Evolutionary conservation across 176 grass and related monocot genomes (phyloP).

Genomic region (Juncus effusus): DNA sequence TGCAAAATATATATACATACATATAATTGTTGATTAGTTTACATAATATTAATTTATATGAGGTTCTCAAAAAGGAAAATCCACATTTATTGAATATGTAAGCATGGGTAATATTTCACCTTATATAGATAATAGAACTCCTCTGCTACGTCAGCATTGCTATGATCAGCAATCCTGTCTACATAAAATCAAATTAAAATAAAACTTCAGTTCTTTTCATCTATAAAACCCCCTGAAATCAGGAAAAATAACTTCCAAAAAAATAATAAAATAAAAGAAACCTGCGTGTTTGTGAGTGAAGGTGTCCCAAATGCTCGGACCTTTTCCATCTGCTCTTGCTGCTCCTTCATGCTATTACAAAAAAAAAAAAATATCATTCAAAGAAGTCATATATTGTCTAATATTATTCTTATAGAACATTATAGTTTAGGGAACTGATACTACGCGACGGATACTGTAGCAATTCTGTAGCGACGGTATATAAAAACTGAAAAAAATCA

Average conservation of each 20-base stretch:
- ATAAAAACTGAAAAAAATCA: too few relatives aligned
- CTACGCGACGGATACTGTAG: too few relatives aligned
- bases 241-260: not conserved
- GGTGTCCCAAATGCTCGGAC: slow-evolving; percentile 52
- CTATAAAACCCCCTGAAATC: not conserved
- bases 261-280: not conserved
- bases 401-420: too few relatives aligned
- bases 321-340: slow-evolving; percentile 28
- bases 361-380: not conserved
- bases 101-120: slow-evolving; percentile 19
- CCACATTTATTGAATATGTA: not conserved
- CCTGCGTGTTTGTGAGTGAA: slow-evolving; percentile 48
- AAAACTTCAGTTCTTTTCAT: not conserved
- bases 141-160: slow-evolving; percentile 47
- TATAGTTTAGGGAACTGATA: too few relatives aligned
- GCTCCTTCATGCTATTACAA: slow-evolving; percentile 57
- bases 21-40: not conserved
- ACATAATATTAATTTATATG: not conserved
- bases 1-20: not conserved
- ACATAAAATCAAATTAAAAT: not conserved
- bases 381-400: not conserved
- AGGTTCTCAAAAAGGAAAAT: too few relatives aligned
- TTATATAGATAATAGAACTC: slow-evolving; percentile 70
- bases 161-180: slow-evolving; percentile 47
- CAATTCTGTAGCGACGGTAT: too few relatives aligned